Conservation (phyloP, 192 early-diverging fungal genomes). For the Coemansia sp. region DNA sequence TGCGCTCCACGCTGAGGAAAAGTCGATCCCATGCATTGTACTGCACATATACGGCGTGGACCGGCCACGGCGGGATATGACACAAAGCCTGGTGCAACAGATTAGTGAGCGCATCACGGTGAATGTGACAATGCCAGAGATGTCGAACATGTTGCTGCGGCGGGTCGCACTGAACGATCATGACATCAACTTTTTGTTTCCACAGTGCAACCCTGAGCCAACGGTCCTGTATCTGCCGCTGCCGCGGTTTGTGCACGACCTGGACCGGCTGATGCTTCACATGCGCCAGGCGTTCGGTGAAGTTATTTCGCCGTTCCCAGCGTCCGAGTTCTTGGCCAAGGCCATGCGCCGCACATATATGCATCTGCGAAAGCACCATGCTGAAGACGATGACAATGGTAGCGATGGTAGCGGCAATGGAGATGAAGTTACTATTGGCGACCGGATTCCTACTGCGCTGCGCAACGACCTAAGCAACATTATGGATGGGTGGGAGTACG, state of each 20-base stretch:
- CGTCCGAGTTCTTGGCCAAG: constrained; percentile 26
- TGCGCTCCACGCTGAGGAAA: constrained; percentile 27
- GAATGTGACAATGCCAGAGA: constrained; percentile 47
- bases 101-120: constrained; percentile 46
- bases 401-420: constrained; percentile 1
- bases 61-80: constrained; percentile 45
- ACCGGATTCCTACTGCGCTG: constrained; percentile 31
- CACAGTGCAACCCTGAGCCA: constrained; percentile 48
- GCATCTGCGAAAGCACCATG: constrained; percentile 33
- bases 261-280: constrained; percentile 38
- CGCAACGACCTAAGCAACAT: constrained; percentile 28
- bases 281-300: constrained; percentile 47
- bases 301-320: constrained; percentile 37
- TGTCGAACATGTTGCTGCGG: constrained; percentile 46
- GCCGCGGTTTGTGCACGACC: constrained; percentile 49
- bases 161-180: constrained; percentile 43
- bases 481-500: constrained; percentile 49
- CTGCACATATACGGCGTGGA: constrained; percentile 42
- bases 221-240: constrained; percentile 49
- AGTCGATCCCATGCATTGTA: constrained; percentile 25
- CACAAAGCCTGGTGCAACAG: constrained; percentile 41
- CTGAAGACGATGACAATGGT: constrained; percentile 1
- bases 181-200: constrained; percentile 53
- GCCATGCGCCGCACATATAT: constrained; percentile 39
- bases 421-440: constrained; percentile 14